Base-by-base conservation (phyloP, 208 protist species). In the Plasmodiophora brassicae region DNA sequence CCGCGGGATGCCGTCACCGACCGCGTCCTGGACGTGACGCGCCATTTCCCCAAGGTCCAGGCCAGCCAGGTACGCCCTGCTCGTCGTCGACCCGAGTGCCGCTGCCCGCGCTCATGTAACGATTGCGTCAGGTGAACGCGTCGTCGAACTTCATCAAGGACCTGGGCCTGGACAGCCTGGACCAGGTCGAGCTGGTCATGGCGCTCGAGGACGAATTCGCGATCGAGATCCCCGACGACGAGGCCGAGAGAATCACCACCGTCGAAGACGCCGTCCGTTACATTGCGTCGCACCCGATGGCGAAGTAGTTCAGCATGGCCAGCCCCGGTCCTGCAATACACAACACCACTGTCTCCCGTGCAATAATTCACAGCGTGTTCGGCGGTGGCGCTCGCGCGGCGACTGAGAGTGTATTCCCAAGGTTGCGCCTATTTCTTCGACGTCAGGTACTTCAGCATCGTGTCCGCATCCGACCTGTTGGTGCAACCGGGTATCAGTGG, bases 151-250 rank as follows among this genome's bases (percentile, higher is more conserved):
- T 86, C 45, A 8, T 32, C 5, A 86, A 86, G 10, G 84, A 86
- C 44, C n/a, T 86, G 5, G 84, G 35, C 25, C 28, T 86, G 28
- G 84, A 86, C 50, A 71, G 46, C 43, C 84, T 86, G 10, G 45
- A 86, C 36, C 84, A 86, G 44, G 84, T 86, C 84, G 84, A 88
- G 89, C 84, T 90, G 20, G 86, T 88, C 46, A 89, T 90, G 86
- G 89, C 89, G 32, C 83, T 90, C 71, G 89, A 90, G 72, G 89
- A 90, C 46, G 89, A 84, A 28, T 90, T 90, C 86, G 85, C 65
- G 54, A 88, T 90, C 41, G 89, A 90, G 53, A 90, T 90, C 43
- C 84, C 89, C 0, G 89, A 90, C 25, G 89, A 90, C 22, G 89
- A 90, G 65, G 89, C 89, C 1, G 89, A 90, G 85, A 65, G 22